A percentile compares a stretch with the other conserved stretches of the same genome.
Conservation (phyloP, 2,329 filamentous ascomycete genomes). For the Aspergillus ochraceus region DNA sequence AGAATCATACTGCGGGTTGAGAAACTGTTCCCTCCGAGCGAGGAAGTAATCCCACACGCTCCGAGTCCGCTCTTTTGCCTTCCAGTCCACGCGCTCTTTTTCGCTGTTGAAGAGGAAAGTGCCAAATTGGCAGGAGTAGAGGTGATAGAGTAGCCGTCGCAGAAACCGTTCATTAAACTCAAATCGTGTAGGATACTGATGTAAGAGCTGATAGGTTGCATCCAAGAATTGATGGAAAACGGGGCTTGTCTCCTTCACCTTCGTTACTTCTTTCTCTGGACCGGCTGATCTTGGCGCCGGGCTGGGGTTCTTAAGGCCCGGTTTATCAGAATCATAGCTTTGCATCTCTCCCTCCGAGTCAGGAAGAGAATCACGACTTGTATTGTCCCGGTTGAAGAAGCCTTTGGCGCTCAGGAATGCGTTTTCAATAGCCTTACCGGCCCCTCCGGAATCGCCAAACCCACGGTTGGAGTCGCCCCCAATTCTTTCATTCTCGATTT, state of each 20-base stretch:
- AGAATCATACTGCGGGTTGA: constrained; percentile 76
- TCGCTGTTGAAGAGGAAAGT: constrained; percentile 96
- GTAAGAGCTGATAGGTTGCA: constrained; percentile 83
- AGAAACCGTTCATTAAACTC: constrained; percentile 97
- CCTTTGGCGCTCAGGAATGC: constrained; percentile 81
- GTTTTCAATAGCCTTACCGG: constrained; percentile 78
- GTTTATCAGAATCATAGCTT: constrained; percentile 49
- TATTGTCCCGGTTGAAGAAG: constrained; percentile 80
- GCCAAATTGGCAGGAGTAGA: constrained; percentile 94
- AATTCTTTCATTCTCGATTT: constrained; percentile 76
- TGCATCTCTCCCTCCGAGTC: constrained; percentile 61
- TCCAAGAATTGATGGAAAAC: constrained; percentile 98
- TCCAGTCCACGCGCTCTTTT: constrained; percentile 74
- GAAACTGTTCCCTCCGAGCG: constrained; percentile 74
- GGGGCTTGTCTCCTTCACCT: constrained; percentile 85
- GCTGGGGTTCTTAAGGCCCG: constrained; percentile 36
- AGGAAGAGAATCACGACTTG: constrained; percentile 61
- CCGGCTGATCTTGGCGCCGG: constrained; percentile 33
- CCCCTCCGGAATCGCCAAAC: constrained; percentile 44
- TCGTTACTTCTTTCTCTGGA: constrained; percentile 67
- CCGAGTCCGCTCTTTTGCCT: constrained; percentile 68
- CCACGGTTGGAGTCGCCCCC: constrained; percentile 51
- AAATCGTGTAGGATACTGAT: constrained; percentile 84
- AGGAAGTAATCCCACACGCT: constrained; percentile 98
- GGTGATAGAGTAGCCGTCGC: constrained; percentile 82